Evolutionary conservation across 202 grass and related monocot species (phyloP).

Genomic region (Thinopyrum obtusiflorum): DNA sequence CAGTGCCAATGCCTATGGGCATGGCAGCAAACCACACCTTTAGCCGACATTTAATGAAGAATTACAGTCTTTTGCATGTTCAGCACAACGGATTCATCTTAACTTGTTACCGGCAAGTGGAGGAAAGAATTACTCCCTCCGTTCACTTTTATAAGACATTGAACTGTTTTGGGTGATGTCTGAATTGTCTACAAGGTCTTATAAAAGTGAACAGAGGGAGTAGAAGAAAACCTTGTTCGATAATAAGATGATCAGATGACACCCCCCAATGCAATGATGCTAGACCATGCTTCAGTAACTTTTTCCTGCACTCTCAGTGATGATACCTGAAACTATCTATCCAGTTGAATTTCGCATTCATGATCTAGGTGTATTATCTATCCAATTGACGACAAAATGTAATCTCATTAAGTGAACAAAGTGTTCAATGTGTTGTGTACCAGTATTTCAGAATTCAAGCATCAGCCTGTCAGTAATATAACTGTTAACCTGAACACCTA

Average conservation of each 20-base stretch:
- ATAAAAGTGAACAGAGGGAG: too few species aligned
- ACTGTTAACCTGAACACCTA: background rate
- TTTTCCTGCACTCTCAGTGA: background rate
- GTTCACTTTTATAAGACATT: too few species aligned
- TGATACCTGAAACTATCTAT: background rate
- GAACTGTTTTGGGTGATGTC: too few species aligned
- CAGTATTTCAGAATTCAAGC: background rate
- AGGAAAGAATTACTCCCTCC: too few species aligned
- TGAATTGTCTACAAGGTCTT: too few species aligned
- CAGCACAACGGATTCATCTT: background rate
- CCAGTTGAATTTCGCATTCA: too few species aligned
- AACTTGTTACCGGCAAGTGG: background rate
- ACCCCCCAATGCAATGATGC: background rate
- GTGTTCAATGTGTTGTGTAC: background rate
- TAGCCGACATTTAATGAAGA: too few species aligned
- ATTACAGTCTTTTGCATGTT: background rate
- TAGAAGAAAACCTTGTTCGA: background rate
- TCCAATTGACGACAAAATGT: background rate
- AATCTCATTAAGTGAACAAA: background rate
- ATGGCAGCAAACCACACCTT: too few species aligned
- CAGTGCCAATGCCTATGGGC: background rate
- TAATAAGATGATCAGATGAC: background rate
- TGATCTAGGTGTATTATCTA: background rate
- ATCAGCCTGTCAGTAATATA: background rate
- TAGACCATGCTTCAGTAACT: background rate